Percentiles rank a stretch among this genome's conserved stretches.
These are phyloP conservation scores for Vitis amurensis DNA, from an alignment of 164 flowering plant genomes.

Conservation along the genomic window DNA sequence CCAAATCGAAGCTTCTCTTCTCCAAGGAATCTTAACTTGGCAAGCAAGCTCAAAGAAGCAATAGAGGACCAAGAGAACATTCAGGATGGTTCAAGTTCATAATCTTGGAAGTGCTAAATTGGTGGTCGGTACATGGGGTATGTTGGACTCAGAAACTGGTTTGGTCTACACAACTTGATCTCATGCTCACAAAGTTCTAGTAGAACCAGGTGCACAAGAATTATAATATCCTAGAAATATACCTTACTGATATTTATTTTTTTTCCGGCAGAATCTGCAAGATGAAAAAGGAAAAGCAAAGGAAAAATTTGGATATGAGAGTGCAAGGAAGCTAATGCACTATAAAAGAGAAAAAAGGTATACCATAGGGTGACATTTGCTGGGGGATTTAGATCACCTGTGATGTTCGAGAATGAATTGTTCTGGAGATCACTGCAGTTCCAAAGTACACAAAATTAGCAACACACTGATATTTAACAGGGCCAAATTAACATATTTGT, in stretches of 20 bases:
- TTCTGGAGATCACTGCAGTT: conserved; percentile 73
- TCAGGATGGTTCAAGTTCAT: too few species aligned
- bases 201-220: neutral
- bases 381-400: conserved; percentile 55
- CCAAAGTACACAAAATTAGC: conserved; percentile 8
- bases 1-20: too few species aligned
- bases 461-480: too few species aligned
- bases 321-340: neutral
- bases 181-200: neutral
- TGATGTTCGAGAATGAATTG: conserved; percentile 55
- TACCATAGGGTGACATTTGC: conserved; percentile 71
- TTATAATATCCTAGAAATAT: neutral
- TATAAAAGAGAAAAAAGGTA: conserved; percentile 2
- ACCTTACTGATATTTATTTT: neutral
- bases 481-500: too few species aligned
- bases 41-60: too few species aligned
- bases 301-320: too few species aligned
- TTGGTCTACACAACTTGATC: neutral
- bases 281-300: too few species aligned
- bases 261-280: neutral
- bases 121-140: too few species aligned
- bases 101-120: too few species aligned
- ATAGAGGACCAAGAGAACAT: too few species aligned
- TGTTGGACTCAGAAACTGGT: neutral
- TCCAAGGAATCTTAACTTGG: too few species aligned